Evolutionary conservation across 305 asterid species (phyloP), one percentile per base, ranked within the genome.

Genomic region (Striga hermonthica): DNA sequence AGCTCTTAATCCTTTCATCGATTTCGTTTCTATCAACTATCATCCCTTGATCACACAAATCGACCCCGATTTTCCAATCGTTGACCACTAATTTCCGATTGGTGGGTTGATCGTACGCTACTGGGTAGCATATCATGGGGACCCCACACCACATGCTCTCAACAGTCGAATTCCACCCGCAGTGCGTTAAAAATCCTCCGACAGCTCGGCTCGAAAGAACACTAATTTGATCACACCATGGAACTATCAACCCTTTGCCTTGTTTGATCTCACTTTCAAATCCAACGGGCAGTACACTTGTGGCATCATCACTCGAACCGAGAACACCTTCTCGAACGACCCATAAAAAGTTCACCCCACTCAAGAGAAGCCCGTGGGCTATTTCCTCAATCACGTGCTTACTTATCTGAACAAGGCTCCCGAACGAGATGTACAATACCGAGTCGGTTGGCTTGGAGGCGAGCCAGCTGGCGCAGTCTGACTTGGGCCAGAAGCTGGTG

Each of bases 121-220:
- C 13, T 0, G 87, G 90, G 62, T 69, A 78, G 13, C 90, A 81
- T 3, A 84, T 57, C 75, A 81, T 59, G 0, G 90, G 85, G 5
- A 72, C 68, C 0, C 79, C 77, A 16, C 82, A 80, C 87, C 87
- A 81, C 58, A 84, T 75, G 15, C 86, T 84, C 44, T 81, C 90
- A n/a, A 84, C 2, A 0, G 57, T 66, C 4, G 87, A 81, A 31
- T 80, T 82, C 91, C 88, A 82, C 4, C 81, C 80, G 0, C 72
- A 67, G 57, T 81, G 87, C 5, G 84, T 78, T 62, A 84, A 12
- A 45, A 84, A 82, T 3, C 80, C 83, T 0, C 86, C 83, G 4
- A 78, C 64, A 0, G 74, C 83, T 56, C 45, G 81, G 57, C 91
- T 85, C 1, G 71, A 72, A 47, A 78, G 73, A 68, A 85, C 82